Evolutionary conservation across 805 yeast species (phyloP).

Genomic region (Metschnikowia borealis): DNA sequence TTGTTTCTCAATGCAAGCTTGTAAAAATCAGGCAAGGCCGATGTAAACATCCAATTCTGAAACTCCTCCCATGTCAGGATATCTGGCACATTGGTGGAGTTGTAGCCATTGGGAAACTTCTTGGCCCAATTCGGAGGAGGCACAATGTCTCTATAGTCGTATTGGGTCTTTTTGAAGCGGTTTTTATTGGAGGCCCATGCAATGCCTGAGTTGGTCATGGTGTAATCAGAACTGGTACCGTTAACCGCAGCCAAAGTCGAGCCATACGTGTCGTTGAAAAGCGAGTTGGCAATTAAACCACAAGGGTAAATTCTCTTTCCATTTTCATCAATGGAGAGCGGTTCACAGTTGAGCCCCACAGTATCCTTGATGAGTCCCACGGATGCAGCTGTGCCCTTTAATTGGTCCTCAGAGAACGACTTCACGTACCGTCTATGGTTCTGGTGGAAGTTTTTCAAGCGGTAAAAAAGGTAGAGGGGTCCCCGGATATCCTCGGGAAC

Average conservation of each 20-base stretch:
- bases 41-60: conserved; percentile 46
- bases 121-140: conserved; percentile 48
- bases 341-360: conserved; percentile 44
- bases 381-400: conserved; percentile 38
- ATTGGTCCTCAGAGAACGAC: conserved; percentile 42
- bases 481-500: conserved; percentile 31
- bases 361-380: conserved; percentile 32
- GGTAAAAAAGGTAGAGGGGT: conserved; percentile 41
- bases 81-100: conserved; percentile 41
- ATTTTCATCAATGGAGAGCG: conserved; percentile 30
- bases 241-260: conserved; percentile 34
- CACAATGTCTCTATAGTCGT: conserved; percentile 33
- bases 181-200: conserved; percentile 39
- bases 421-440: conserved; percentile 44
- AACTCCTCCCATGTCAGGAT: conserved; percentile 41
- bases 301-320: conserved; percentile 71
- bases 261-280: conserved; percentile 68
- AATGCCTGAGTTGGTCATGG: conserved; percentile 36
- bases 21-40: conserved; percentile 40
- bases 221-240: conserved; percentile 30
- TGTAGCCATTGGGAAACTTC: conserved; percentile 41
- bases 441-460: conserved; percentile 39
- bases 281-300: conserved; percentile 76
- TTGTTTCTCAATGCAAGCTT: conserved; percentile 60
- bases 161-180: conserved; percentile 40